Conservation (phyloP, 345 rosid genomes). For the Gossypium bickii region DNA sequence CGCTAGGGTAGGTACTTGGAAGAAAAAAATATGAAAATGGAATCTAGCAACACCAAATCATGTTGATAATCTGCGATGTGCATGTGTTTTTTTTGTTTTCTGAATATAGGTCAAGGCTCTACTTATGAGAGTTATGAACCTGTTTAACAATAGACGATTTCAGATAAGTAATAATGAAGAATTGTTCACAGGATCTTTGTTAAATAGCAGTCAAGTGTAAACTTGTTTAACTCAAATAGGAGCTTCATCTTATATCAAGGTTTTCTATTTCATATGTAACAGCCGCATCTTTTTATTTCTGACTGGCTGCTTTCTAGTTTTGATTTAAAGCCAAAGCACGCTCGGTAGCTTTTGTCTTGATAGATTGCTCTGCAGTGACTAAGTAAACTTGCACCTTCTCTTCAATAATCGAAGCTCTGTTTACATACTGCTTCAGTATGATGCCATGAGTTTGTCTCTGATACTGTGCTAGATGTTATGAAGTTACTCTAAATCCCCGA, state of each 20-base stretch:
- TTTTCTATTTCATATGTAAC: background rate
- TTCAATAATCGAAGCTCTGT: background rate
- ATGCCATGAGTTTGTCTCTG: background rate
- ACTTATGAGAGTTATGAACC: background rate
- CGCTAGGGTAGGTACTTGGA: background rate
- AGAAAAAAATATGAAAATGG: background rate
- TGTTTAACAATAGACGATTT: background rate
- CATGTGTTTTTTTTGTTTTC: background rate
- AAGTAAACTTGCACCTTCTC: background rate
- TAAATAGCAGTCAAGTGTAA: background rate
- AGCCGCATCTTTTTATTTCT: background rate
- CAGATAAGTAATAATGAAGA: background rate
- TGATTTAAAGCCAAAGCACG: constrained; percentile 2
- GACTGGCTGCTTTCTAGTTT: background rate
- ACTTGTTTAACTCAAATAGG: background rate
- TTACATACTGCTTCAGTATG: background rate
- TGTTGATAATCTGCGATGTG: background rate
- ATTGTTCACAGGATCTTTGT: background rate
- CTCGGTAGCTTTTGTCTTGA: background rate
- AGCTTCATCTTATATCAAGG: background rate
- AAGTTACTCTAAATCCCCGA: background rate
- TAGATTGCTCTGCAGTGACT: background rate
- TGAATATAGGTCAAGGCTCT: background rate
- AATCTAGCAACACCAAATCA: background rate
- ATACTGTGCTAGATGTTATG: constrained; percentile 1